These are phyloP conservation scores for Alternaria ethzedia DNA, from an alignment of 2,329 filamentous ascomycete genomes.

Conservation along the genomic window DNA sequence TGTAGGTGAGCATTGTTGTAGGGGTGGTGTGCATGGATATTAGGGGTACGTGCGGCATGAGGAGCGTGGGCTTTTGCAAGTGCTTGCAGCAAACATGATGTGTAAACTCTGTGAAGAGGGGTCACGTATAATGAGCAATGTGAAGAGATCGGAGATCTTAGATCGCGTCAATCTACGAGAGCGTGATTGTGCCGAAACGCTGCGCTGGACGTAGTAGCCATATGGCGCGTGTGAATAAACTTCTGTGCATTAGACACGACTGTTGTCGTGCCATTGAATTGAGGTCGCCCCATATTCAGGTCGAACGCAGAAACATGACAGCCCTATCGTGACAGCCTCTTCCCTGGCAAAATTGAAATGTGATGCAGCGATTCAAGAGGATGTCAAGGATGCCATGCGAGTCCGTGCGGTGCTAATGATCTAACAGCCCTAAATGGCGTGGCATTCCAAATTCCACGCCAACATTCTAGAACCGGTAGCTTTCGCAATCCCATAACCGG, in stretches of 20 bases:
- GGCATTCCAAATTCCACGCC: background rate
- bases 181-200: background rate
- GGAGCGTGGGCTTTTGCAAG: background rate
- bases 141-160: background rate
- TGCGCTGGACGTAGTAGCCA: background rate
- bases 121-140: too few species aligned
- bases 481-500: background rate
- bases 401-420: background rate
- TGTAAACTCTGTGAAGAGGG: background rate
- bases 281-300: background rate
- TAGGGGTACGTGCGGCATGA: background rate
- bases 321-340: background rate
- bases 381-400: background rate
- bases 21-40: background rate
- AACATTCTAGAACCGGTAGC: background rate
- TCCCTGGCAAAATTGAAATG: background rate
- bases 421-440: background rate
- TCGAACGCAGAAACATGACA: background rate
- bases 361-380: background rate
- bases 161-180: background rate
- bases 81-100: background rate
- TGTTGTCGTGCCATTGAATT: background rate
- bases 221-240: background rate
- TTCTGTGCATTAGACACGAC: background rate
- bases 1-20: conserved; percentile 6